These are phyloP conservation scores for Schizosaccharomyces octosporus DNA, from an alignment of 805 yeast species.

Conservation along the genomic window DNA sequence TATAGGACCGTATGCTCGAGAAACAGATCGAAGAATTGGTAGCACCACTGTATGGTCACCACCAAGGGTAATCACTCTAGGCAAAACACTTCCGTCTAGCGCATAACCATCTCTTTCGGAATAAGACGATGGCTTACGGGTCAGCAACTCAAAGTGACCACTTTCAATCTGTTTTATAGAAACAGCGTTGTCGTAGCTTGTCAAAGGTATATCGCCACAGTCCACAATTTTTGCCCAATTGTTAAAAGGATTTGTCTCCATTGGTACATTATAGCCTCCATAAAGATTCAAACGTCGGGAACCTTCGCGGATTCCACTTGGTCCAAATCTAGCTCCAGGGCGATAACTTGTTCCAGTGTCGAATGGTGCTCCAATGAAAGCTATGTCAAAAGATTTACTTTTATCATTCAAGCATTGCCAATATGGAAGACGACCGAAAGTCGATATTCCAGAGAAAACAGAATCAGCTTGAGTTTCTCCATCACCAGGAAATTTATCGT, in stretches of 20 bases:
- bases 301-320: constrained; percentile 39
- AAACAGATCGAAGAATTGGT: constrained; percentile 44
- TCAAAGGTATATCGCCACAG: constrained; percentile 45
- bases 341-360: constrained; percentile 63
- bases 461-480: constrained; percentile 6
- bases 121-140: constrained; percentile 10
- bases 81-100: constrained; percentile 11
- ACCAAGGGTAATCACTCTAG: constrained; percentile 48
- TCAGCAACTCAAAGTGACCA: constrained; percentile 30
- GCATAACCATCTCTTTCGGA: constrained; percentile 5
- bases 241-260: constrained; percentile 4
- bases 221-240: constrained; percentile 18
- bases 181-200: constrained; percentile 40
- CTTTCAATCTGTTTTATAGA: constrained; percentile 39
- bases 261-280: constrained; percentile 43
- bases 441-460: constrained; percentile 14
- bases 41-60: constrained; percentile 63
- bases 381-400: constrained; percentile 32
- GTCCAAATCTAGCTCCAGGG: constrained; percentile 71
- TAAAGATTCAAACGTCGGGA: constrained; percentile 44
- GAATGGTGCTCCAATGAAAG: constrained; percentile 59
- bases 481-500: constrained; percentile 3
- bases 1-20: constrained; percentile 36
- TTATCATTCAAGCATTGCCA: constrained; percentile 32
- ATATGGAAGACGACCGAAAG: constrained; percentile 51